phyloP scores from a whole-genome alignment of 1,284 basidiomycete species.

The Papiliotrema flavescens region DNA sequence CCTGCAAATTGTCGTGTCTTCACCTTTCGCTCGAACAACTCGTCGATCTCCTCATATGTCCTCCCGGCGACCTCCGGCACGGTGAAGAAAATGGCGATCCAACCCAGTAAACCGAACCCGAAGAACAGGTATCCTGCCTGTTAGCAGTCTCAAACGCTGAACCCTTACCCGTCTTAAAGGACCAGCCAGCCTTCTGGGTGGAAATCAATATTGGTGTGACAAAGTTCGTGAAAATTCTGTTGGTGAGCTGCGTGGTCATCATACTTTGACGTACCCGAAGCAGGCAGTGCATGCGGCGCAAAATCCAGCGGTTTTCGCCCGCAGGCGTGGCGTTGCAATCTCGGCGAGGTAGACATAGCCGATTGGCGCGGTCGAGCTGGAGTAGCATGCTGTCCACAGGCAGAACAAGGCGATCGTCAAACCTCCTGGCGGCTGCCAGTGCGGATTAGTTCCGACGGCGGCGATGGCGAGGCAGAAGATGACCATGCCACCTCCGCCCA shows the following conservation, averaged over 20 bases:
- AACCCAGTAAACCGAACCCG: constrained; percentile 14
- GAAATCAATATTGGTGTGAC: constrained; percentile 18
- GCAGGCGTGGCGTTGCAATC: not conserved
- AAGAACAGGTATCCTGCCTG: constrained; percentile 16
- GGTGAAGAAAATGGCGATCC: constrained; percentile 15
- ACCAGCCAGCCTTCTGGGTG: constrained; percentile 17
- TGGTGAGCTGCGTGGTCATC: constrained; percentile 1
- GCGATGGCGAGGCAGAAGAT: constrained; percentile 25
- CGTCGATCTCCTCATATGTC: constrained; percentile 40
- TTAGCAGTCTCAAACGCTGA: too few species aligned
- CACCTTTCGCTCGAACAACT: constrained; percentile 40
- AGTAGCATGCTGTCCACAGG: constrained; percentile 21
- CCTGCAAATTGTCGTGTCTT: constrained; percentile 41
- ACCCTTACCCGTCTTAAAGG: constrained; percentile 13
- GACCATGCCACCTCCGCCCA: constrained; percentile 53
- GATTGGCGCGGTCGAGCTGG: constrained; percentile 2
- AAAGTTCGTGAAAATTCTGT: not conserved
- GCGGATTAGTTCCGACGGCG: constrained; percentile 1
- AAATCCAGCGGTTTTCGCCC: constrained; percentile 11
- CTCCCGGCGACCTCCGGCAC: constrained; percentile 19
- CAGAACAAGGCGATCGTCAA: constrained; percentile 17
- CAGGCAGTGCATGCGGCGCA: constrained; percentile 7
- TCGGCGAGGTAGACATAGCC: not conserved
- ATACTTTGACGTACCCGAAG: constrained; percentile 18
- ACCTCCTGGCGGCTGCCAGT: not conserved